These are phyloP conservation scores for Cutaneotrichosporon mucoides DNA, from an alignment of 1,284 basidiomycete genomes.

Conservation along the genomic window DNA sequence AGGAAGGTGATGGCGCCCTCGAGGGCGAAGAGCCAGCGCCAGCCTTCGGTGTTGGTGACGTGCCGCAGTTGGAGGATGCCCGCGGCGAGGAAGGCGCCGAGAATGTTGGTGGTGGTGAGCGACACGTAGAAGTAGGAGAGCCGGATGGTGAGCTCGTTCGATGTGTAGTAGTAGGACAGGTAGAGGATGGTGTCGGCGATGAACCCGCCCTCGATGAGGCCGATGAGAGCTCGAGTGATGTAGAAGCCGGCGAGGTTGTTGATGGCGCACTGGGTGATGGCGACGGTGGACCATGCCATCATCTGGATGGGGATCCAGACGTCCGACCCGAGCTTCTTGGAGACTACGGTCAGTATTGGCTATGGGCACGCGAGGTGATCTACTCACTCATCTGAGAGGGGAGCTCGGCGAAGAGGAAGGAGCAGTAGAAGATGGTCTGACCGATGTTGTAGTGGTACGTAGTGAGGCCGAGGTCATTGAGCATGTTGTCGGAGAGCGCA, in stretches of 20 bases:
- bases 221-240: constrained; percentile 36
- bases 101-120: constrained; percentile 26
- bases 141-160: constrained; percentile 31
- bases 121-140: constrained; percentile 48
- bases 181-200: constrained; percentile 50
- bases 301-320: constrained; percentile 48
- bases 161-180: constrained; percentile 46
- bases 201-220: constrained; percentile 46
- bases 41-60: constrained; percentile 32
- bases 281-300: constrained; percentile 42
- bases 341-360: constrained; percentile 16
- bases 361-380: rapidly evolving
- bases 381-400: constrained; percentile 34
- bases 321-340: constrained; percentile 49
- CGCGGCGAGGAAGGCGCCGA: constrained; percentile 37
- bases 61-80: constrained; percentile 45
- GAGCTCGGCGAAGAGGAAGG: constrained; percentile 44
- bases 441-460: constrained; percentile 47
- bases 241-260: constrained; percentile 34
- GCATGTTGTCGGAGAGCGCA: constrained; percentile 46
- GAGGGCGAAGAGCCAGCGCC: constrained; percentile 41
- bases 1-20: constrained; percentile 42
- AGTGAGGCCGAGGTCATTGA: constrained; percentile 42
- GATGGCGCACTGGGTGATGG: constrained; percentile 34
- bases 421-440: constrained; percentile 37